Evolutionary conservation across 352 stramenopile species (phyloP).

Genomic region (Peronospora destructor): DNA sequence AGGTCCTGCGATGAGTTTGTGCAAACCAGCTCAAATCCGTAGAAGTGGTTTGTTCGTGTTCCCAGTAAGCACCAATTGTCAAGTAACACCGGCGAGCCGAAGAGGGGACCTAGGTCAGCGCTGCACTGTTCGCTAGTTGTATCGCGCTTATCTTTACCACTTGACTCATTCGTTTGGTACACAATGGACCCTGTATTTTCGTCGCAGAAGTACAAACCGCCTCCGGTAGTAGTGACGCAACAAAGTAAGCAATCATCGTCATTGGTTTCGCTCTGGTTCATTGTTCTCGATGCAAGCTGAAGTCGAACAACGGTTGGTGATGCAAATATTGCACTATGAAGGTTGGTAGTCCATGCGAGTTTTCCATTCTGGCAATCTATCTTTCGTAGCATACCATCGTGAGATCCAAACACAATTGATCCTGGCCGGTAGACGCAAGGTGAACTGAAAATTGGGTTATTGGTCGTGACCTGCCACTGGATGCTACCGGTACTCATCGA

Average conservation of each 20-base stretch:
- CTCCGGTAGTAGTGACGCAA: constrained; percentile 39
- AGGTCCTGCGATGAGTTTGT: background rate
- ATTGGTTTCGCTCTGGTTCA: background rate
- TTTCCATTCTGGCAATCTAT: constrained; percentile 23
- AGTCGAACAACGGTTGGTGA: constrained; percentile 34
- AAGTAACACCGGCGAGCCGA: constrained; percentile 49
- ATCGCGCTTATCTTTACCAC: background rate
- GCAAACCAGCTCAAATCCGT: constrained; percentile 24
- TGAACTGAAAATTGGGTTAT: constrained; percentile 56
- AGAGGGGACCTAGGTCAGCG: constrained; percentile 35
- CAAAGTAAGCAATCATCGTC: constrained; percentile 18
- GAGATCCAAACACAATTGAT: constrained; percentile 39
- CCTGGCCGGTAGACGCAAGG: constrained; percentile 32
- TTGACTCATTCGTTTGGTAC: constrained; percentile 13
- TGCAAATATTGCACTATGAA: constrained; percentile 37
- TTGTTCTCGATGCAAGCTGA: background rate
- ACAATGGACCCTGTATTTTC: constrained; percentile 33
- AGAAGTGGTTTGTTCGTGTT: constrained; percentile 42
- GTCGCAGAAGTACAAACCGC: constrained; percentile 36
- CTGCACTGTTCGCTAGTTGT: background rate
- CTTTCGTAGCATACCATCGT: constrained; percentile 45
- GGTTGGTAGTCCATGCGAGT: constrained; percentile 30
- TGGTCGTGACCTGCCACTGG: constrained; percentile 32
- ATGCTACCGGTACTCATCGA: constrained; percentile 15
- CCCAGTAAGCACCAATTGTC: constrained; percentile 41